Evolutionary conservation across 1,284 basidiomycete genomes (phyloP).

Genomic region (Malassezia sp.): DNA sequence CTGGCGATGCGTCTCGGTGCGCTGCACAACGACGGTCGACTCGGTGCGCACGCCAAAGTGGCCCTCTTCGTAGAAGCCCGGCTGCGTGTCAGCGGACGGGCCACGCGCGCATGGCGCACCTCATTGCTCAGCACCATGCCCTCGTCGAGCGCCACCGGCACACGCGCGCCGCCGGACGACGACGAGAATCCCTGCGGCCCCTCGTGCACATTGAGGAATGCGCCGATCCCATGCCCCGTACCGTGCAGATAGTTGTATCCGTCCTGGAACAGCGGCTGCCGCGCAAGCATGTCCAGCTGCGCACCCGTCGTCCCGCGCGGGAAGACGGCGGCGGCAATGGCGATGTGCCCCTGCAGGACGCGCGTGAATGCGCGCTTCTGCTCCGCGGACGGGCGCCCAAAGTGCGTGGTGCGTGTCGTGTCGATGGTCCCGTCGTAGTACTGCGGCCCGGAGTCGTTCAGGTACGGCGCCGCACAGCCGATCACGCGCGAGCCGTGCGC

Average conservation of each 20-base stretch:
- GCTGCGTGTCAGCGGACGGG: constrained; percentile 12
- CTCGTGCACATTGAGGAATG: constrained; percentile 38
- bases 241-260: constrained; percentile 36
- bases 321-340: constrained; percentile 27
- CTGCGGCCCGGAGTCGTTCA: constrained; percentile 39
- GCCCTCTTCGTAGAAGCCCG: constrained; percentile 41
- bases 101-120: background rate
- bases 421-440: constrained; percentile 43
- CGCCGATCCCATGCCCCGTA: constrained; percentile 38
- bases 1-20: constrained; percentile 24
- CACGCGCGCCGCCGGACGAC: constrained; percentile 25
- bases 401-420: constrained; percentile 40
- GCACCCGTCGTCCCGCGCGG: constrained; percentile 36
- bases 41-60: constrained; percentile 40
- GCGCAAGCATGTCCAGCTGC: constrained; percentile 33
- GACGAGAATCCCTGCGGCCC: constrained; percentile 34
- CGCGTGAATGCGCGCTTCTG: constrained; percentile 40
- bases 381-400: constrained; percentile 32
- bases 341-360: constrained; percentile 39
- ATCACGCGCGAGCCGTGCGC: constrained; percentile 25
- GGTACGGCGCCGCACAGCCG: constrained; percentile 31
- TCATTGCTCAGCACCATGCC: constrained; percentile 38
- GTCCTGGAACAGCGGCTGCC: constrained; percentile 34
- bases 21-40: constrained; percentile 28
- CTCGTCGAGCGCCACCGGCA: constrained; percentile 22